A percentile compares a stretch with the other conserved stretches of the same genome.
phyloP scores from a whole-genome alignment of 2,329 filamentous ascomycete genomes.

The Periconia macrospinosa region DNA sequence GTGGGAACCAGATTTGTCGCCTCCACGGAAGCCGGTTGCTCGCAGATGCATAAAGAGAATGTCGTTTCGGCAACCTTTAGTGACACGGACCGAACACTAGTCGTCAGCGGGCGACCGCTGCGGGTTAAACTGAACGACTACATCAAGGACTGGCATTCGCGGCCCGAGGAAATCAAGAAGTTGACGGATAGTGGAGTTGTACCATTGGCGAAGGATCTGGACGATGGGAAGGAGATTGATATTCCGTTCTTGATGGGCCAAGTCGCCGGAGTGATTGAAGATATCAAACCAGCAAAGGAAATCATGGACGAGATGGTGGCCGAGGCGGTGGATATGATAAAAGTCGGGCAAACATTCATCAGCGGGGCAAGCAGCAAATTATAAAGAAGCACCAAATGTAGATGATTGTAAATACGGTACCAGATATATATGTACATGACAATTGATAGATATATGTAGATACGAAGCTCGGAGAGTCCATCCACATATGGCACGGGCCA shows the following conservation, averaged over 20 bases:
- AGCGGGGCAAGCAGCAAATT: slow-evolving; percentile 36
- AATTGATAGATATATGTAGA: no score
- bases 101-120: slow-evolving; percentile 79
- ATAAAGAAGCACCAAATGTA: slow-evolving; percentile 12
- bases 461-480: no score
- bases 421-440: no score
- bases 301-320: slow-evolving; percentile 90
- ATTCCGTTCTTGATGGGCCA: slow-evolving; percentile 92
- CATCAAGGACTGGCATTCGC: slow-evolving; percentile 75
- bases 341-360: slow-evolving; percentile 39
- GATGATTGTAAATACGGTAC: no score
- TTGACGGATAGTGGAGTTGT: slow-evolving; percentile 77
- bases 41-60: slow-evolving; percentile 78
- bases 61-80: slow-evolving; percentile 79
- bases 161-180: slow-evolving; percentile 72
- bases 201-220: slow-evolving; percentile 80
- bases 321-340: slow-evolving; percentile 44
- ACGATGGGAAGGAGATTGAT: slow-evolving; percentile 80
- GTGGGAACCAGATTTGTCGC: slow-evolving; percentile 93
- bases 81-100: slow-evolving; percentile 80
- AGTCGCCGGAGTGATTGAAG: slow-evolving; percentile 76
- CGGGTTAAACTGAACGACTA: slow-evolving; percentile 83
- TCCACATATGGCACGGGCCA: no score
- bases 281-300: slow-evolving; percentile 76
- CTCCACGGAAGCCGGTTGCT: slow-evolving; percentile 76